phyloP scores from a whole-genome alignment of 768 basidiomycete genomes.

The Glaciozyma martinii region DNA sequence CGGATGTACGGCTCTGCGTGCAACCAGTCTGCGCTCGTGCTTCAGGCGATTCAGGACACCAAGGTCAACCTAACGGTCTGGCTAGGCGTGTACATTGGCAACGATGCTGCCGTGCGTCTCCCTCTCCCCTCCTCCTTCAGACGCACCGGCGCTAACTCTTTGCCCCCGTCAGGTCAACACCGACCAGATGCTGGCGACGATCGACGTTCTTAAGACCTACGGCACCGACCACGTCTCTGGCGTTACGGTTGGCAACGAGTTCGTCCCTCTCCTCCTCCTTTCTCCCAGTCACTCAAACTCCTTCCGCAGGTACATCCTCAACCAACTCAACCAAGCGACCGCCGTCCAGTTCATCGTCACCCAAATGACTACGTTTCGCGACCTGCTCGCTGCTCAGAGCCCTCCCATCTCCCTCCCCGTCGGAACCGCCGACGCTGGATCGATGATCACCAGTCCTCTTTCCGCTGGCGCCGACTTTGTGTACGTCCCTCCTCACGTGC shows the following conservation, averaged over 20 bases:
- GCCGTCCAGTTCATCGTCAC: not conserved
- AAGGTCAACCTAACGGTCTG: constrained; percentile 54
- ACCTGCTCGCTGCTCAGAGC: constrained; percentile 33
- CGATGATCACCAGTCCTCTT: constrained; percentile 35
- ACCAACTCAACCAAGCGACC: constrained; percentile 1
- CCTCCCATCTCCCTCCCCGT: constrained; percentile 40
- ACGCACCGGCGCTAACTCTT: too few species aligned
- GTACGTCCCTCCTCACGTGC: constrained; percentile 66
- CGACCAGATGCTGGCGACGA: constrained; percentile 58
- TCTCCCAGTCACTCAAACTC: constrained; percentile 43
- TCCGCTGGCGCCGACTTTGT: constrained; percentile 65
- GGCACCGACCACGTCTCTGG: constrained; percentile 68
- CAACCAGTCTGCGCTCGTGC: constrained; percentile 43
- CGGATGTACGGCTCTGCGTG: constrained; percentile 28
- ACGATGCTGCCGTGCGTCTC: not conserved
- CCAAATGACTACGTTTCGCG: constrained; percentile 32
- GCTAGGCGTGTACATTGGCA: constrained; percentile 32
- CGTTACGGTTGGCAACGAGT: constrained; percentile 87
- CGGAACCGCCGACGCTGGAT: constrained; percentile 44
- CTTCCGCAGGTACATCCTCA: constrained; percentile 49
- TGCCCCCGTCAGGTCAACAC: constrained; percentile 47
- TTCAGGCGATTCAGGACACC: constrained; percentile 82
- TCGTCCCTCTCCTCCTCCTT: constrained; percentile 48
- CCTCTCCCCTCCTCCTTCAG: too few species aligned
- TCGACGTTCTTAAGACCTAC: constrained; percentile 62